These are phyloP conservation scores for Scheffersomyces quercinus DNA, from an alignment of 1,139 yeast species.

Conservation along the genomic window DNA sequence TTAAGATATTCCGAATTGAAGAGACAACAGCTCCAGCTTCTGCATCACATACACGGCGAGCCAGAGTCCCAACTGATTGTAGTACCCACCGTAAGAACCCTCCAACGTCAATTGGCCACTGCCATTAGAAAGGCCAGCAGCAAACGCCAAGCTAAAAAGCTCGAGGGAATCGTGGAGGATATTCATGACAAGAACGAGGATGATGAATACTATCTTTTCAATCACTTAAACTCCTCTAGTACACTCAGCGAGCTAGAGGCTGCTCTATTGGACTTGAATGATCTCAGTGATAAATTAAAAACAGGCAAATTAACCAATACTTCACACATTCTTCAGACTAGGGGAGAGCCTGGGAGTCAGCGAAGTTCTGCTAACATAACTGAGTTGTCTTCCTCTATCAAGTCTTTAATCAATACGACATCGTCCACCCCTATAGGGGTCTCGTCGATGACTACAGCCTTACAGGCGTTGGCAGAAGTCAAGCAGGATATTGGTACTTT, in stretches of 20 bases:
- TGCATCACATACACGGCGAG: constrained; percentile 1
- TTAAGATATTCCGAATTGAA: constrained; percentile 24
- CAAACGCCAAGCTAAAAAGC: constrained; percentile 11
- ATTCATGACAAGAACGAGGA: constrained; percentile 2
- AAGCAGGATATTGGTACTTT: neutral
- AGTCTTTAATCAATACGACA: neutral
- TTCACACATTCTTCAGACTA: constrained; percentile 4
- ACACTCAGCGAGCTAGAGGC: constrained; percentile 28
- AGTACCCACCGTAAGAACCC: constrained; percentile 39
- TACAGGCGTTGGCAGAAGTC: constrained; percentile 1
- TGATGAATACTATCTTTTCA: constrained; percentile 9
- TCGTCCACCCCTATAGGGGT: neutral
- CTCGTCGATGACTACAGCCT: neutral
- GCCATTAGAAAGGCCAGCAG: constrained; percentile 33
- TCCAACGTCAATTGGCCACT: constrained; percentile 37
- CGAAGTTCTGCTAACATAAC: neutral
- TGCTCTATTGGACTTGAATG: constrained; percentile 31
- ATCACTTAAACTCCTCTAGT: constrained; percentile 18
- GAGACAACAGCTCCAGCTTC: constrained; percentile 5
- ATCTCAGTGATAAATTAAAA: constrained; percentile 34
- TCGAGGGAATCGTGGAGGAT: constrained; percentile 6
- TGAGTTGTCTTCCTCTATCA: neutral
- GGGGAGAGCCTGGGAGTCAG: neutral
- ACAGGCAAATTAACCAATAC: constrained; percentile 25
- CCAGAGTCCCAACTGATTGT: constrained; percentile 10